Evolutionary conservation across 2,329 filamentous ascomycete species (phyloP).

Genomic region (Fusarium domesticum): DNA sequence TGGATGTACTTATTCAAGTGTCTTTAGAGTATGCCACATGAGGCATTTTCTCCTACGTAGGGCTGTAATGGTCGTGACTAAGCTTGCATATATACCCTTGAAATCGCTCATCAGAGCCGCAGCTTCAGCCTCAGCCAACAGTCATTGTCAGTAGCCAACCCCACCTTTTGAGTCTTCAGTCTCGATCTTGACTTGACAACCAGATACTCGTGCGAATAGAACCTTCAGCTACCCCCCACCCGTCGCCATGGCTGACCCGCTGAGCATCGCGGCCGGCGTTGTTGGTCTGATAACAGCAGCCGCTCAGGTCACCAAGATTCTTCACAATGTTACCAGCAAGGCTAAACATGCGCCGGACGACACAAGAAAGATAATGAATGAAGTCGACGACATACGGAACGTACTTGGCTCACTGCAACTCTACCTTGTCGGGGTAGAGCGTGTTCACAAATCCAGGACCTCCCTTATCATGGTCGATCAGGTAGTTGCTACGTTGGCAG

Average conservation of each 20-base stretch:
- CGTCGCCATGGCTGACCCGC: conserved; percentile 8
- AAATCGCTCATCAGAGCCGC: background rate
- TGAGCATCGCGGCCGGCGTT: conserved; percentile 10
- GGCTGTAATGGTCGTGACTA: too few relatives aligned
- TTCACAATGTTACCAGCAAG: conserved; percentile 8
- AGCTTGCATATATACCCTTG: background rate
- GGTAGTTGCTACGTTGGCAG: conserved; percentile 8
- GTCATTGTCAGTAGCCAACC: background rate
- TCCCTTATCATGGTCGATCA: conserved; percentile 13
- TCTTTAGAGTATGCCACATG: too few relatives aligned
- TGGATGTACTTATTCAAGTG: too few relatives aligned
- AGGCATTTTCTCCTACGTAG: too few relatives aligned
- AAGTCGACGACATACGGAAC: conserved; percentile 4
- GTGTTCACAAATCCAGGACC: conserved; percentile 2
- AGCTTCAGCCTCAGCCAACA: background rate
- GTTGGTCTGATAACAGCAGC: conserved; percentile 8
- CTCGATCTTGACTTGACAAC: too few relatives aligned
- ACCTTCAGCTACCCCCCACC: too few relatives aligned
- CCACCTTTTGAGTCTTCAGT: too few relatives aligned
- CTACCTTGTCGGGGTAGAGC: background rate
- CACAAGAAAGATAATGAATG: conserved; percentile 1
- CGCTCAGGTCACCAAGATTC: conserved; percentile 4
- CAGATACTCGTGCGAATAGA: too few relatives aligned
- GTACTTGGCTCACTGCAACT: background rate
- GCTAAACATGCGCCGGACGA: conserved; percentile 8